Evolutionary conservation across 345 rosid genomes (phyloP), one percentile per base, ranked within the genome.

Genomic region (Kandelia obovata): DNA sequence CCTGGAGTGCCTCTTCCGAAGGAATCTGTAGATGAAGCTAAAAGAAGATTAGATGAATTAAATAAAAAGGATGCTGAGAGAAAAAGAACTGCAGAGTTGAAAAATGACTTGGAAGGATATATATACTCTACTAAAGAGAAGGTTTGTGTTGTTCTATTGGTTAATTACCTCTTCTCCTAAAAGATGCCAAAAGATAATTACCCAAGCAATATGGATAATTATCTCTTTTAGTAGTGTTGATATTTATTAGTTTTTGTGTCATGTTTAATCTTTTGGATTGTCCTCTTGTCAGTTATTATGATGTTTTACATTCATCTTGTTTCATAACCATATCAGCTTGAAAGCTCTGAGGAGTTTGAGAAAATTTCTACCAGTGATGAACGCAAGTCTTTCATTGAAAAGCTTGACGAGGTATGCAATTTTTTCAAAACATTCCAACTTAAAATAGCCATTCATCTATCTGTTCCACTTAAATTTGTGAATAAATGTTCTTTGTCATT

Each of bases 91-190:
- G 97, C 98, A 1, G 98, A 96, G 77, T 77, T 92, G 63, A 96
- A 96, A 77, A 92, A 96, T 81, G 83, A 83, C 78, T 88, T 96
- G 84, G 99, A 96, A 78, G 89, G 88, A 49, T 96, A 92, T 77
- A 88, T 96, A 75, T 96, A 96, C 81, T 85, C 94, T 31, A 92
- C 97, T 20, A 96, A 96, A 85, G 99, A 96, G 74, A 88, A 92
- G 96, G 99, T 87, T 32, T 60, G 76, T 13, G 34, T 30, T 65
- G 32, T 53, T 37, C 7, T 15, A 58, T 53, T 51, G 19, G 26
- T 65, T 39, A 27, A 31, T n/a, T n/a, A 6, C 31, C 59, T n/a
- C 28, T 21, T 56, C 30, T 10, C 31, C 17, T 25, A 25, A 23
- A 27, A 16, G 59, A 25, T 58, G 23, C 23, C 60, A 52, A 64